Conservation (phyloP, 345 rosid genomes). For the Gynandropsis gynandra region DNA sequence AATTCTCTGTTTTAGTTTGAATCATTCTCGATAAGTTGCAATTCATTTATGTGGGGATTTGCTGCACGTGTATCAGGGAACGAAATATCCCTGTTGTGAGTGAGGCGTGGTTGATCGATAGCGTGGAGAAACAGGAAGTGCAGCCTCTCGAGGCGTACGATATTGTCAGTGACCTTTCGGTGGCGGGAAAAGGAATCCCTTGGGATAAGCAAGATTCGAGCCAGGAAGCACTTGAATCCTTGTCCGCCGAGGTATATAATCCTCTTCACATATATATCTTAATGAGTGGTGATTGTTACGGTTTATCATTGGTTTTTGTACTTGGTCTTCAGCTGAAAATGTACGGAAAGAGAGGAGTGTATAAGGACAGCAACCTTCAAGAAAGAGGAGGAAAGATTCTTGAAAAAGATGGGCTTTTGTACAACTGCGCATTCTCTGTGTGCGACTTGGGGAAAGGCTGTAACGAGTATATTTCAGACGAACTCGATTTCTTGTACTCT, state of each 20-base stretch:
- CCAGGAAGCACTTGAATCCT: conserved; percentile 49
- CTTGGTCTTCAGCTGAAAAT: conserved; percentile 49
- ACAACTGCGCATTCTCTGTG: conserved; percentile 62
- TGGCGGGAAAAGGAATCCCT: conserved; percentile 58
- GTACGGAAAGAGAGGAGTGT: conserved; percentile 60
- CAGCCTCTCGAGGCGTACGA: conserved; percentile 63
- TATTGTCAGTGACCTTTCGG: conserved; percentile 47
- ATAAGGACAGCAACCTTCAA: conserved; percentile 46
- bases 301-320: background rate
- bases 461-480: conserved; percentile 37
- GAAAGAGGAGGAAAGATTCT: conserved; percentile 52
- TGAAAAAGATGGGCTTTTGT: conserved; percentile 61
- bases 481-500: background rate
- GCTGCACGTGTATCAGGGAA: conserved; percentile 34
- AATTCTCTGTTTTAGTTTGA: background rate
- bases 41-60: no score
- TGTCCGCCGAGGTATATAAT: conserved; percentile 40
- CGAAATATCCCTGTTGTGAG: conserved; percentile 50
- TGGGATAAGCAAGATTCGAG: conserved; percentile 61
- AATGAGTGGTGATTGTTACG: background rate
- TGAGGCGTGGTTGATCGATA: conserved; percentile 64
- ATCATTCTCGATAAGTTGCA: background rate
- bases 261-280: background rate
- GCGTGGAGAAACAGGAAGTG: conserved; percentile 60
- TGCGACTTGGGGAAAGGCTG: conserved; percentile 58